These are phyloP conservation scores for Leccinum proliferum DNA, from an alignment of 1,284 basidiomycete species.

Conservation along the genomic window DNA sequence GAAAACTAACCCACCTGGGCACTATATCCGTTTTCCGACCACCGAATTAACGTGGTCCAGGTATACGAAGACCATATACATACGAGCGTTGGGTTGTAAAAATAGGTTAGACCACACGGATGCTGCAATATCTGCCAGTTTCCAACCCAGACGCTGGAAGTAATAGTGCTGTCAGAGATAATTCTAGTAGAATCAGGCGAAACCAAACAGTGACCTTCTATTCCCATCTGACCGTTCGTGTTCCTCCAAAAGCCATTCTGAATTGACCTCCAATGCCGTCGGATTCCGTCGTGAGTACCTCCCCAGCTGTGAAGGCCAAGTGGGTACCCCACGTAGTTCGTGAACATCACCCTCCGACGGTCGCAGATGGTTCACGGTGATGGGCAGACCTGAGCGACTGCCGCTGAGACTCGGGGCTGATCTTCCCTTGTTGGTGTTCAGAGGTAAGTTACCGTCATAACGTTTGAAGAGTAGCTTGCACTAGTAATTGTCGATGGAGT, in stretches of 20 bases:
- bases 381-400: too few species aligned
- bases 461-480: too few species aligned
- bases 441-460: too few species aligned
- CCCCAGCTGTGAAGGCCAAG: background rate
- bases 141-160: background rate
- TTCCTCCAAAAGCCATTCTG: background rate
- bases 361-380: too few species aligned
- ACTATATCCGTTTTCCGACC: background rate
- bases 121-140: background rate
- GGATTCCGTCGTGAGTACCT: background rate
- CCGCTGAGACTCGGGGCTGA: too few species aligned
- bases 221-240: background rate
- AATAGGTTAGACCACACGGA: background rate
- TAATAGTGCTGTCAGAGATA: background rate
- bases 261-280: background rate
- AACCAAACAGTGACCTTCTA: background rate
- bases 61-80: background rate
- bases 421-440: too few species aligned
- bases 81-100: background rate
- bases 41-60: background rate
- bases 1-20: too few species aligned
- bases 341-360: background rate
- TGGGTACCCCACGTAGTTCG: background rate
- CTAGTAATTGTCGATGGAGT: too few species aligned
- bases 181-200: background rate